phyloP scores from a whole-genome alignment of 2,329 filamentous ascomycete species.

The Hypocreales sp. region DNA sequence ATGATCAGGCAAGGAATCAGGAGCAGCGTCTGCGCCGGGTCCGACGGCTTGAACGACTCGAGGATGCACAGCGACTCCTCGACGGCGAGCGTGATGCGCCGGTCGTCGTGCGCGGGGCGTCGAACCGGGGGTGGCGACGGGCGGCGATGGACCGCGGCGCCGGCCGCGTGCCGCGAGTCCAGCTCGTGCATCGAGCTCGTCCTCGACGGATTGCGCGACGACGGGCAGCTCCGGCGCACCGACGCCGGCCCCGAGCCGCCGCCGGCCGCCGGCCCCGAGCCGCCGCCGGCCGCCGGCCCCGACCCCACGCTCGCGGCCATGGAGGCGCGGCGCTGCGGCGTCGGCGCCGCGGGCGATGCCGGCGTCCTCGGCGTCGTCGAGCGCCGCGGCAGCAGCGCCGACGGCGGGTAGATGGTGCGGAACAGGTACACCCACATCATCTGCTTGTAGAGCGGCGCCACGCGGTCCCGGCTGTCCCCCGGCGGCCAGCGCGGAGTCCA shows the following conservation, averaged over 20 bases:
- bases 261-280: too few relatives aligned
- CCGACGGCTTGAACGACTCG: constrained; percentile 37
- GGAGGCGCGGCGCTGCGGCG: constrained; percentile 16
- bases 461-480: constrained; percentile 39
- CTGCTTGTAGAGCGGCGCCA: constrained; percentile 45
- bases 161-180: constrained; percentile 11
- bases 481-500: constrained; percentile 54
- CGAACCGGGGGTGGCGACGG: constrained; percentile 30
- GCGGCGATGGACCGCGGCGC: constrained; percentile 2
- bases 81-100: constrained; percentile 36
- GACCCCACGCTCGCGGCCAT: constrained; percentile 15
- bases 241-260: background rate
- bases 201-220: constrained; percentile 19
- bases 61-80: constrained; percentile 40
- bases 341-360: constrained; percentile 5
- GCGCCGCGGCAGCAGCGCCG: constrained; percentile 11
- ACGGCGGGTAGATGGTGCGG: constrained; percentile 44
- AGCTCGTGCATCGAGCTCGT: constrained; percentile 25
- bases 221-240: constrained; percentile 14
- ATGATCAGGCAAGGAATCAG: constrained; percentile 45
- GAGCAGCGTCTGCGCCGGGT: constrained; percentile 43
- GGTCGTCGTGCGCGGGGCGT: constrained; percentile 31
- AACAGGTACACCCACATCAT: constrained; percentile 52
- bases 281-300: background rate
- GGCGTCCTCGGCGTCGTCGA: constrained; percentile 12